These are phyloP conservation scores for Phialophora chinensis DNA, from an alignment of 2,329 filamentous ascomycete genomes.

Conservation along the genomic window DNA sequence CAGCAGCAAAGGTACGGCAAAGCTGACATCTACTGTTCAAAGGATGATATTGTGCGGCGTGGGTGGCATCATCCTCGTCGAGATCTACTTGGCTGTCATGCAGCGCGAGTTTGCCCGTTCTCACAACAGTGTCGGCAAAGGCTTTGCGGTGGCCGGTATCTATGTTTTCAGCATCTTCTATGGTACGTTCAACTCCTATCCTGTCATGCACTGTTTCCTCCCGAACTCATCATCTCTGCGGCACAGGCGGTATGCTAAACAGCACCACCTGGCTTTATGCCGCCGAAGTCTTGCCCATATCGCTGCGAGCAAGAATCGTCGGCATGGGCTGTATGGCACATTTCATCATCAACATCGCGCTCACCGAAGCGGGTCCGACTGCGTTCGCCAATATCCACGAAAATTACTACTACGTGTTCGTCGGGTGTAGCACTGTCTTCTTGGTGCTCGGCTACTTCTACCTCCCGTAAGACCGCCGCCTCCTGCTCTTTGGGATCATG, in stretches of 20 bases:
- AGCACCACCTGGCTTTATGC: slow-evolving; percentile 84
- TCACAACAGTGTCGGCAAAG: slow-evolving; percentile 62
- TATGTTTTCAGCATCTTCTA: slow-evolving; percentile 64
- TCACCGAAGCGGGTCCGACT: slow-evolving; percentile 60
- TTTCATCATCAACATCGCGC: slow-evolving; percentile 61
- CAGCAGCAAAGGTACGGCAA: too few relatives aligned
- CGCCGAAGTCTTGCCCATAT: slow-evolving; percentile 82
- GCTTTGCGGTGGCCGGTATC: slow-evolving; percentile 65
- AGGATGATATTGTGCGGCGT: slow-evolving; percentile 64
- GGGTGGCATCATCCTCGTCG: slow-evolving; percentile 58
- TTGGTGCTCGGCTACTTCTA: slow-evolving; percentile 60
- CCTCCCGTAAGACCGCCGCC: slow-evolving; percentile 53
- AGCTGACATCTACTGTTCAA: background rate
- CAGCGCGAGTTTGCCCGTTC: slow-evolving; percentile 62
- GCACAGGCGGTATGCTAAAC: slow-evolving; percentile 35
- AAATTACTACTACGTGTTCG: slow-evolving; percentile 68
- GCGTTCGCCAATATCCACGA: slow-evolving; percentile 63
- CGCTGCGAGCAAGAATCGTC: slow-evolving; percentile 85
- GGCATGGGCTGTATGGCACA: slow-evolving; percentile 85
- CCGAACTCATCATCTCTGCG: background rate
- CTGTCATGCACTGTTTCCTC: background rate
- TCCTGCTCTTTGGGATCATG: background rate
- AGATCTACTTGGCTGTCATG: slow-evolving; percentile 66
- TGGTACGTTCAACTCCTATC: slow-evolving; percentile 48
- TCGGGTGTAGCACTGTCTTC: slow-evolving; percentile 59